Percentiles rank a stretch among this genome's conserved stretches.
Conservation (phyloP, 2,329 filamentous ascomycete genomes). For the Cladophialophora yegresii region DNA sequence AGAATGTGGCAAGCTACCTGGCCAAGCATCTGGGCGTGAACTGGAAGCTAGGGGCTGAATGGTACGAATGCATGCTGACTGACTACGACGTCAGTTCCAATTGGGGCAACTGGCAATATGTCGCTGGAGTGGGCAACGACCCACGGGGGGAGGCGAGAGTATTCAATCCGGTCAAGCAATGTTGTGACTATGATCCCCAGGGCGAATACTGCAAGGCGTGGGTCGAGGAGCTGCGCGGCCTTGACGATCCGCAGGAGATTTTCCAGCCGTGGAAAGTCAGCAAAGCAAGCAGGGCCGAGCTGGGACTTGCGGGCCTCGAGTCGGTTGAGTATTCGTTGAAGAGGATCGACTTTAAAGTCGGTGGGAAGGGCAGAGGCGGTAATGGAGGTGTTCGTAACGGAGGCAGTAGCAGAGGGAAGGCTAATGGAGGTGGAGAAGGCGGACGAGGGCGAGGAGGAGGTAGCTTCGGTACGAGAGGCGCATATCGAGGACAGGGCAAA, state of each 20-base stretch:
- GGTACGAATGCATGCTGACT: slow-evolving; percentile 73
- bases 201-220: slow-evolving; percentile 72
- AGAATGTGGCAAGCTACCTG: slow-evolving; percentile 75
- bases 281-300: slow-evolving; percentile 57
- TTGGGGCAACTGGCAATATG: slow-evolving; percentile 83
- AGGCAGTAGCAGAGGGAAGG: slow-evolving; percentile 32
- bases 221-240: slow-evolving; percentile 65
- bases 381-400: slow-evolving; percentile 38
- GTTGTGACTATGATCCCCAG: slow-evolving; percentile 71
- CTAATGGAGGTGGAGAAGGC: slow-evolving; percentile 24
- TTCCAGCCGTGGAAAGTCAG: slow-evolving; percentile 71
- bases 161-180: slow-evolving; percentile 82
- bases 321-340: slow-evolving; percentile 70
- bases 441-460: slow-evolving; percentile 30
- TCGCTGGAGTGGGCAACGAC: slow-evolving; percentile 77
- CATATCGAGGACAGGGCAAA: slow-evolving; percentile 31
- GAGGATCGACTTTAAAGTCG: slow-evolving; percentile 65
- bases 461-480: slow-evolving; percentile 24
- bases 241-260: slow-evolving; percentile 54
- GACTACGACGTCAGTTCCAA: slow-evolving; percentile 78
- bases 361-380: slow-evolving; percentile 44
- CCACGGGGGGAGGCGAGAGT: slow-evolving; percentile 70
- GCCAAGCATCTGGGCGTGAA: slow-evolving; percentile 73
- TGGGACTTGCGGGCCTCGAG: slow-evolving; percentile 59
- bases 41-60: slow-evolving; percentile 79